Conservation (phyloP, 2,329 filamentous ascomycete genomes). For the Alternaria tenuissima region DNA sequence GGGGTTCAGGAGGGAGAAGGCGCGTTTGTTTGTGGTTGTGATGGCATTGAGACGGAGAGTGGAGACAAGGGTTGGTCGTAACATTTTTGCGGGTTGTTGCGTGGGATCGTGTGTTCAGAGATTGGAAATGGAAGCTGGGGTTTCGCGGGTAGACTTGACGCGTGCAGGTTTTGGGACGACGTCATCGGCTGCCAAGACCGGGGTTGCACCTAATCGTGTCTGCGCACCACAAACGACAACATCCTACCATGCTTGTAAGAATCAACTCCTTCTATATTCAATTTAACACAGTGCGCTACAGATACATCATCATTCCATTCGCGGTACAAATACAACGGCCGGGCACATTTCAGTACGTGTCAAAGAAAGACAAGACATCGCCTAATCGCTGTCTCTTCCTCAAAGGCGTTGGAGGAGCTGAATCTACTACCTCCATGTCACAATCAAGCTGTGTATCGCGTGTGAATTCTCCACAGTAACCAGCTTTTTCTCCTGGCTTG, state of each 20-base stretch:
- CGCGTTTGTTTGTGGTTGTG: constrained; percentile 7
- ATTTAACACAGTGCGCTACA: background rate
- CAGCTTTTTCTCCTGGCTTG: background rate
- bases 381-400: background rate
- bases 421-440: too few species aligned
- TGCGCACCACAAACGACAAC: background rate
- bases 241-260: background rate
- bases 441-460: background rate
- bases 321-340: background rate
- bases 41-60: background rate
- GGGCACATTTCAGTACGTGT: background rate
- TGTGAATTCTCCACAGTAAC: background rate
- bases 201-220: constrained; percentile 52
- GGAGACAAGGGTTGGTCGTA: background rate
- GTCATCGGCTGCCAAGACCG: constrained; percentile 25
- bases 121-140: background rate
- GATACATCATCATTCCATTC: background rate
- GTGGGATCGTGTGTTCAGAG: background rate
- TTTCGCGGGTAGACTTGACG: background rate
- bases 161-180: constrained; percentile 13
- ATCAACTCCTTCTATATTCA: background rate
- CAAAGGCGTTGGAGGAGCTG: background rate
- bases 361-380: background rate
- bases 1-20: constrained; percentile 29
- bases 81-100: constrained; percentile 1